phyloP scores from a whole-genome alignment of 148 eudicot genomes.

The Selenicereus undatus region DNA sequence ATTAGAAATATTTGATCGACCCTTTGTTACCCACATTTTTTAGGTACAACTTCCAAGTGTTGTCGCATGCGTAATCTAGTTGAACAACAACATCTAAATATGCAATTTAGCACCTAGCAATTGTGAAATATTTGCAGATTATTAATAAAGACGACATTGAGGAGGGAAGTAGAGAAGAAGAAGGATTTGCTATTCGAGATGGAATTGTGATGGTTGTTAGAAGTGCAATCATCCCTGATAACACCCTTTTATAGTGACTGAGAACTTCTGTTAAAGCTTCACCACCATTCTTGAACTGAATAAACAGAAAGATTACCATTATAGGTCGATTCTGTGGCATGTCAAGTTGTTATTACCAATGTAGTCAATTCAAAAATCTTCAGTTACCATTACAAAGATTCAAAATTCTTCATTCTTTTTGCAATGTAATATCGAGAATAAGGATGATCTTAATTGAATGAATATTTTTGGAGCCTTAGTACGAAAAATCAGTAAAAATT shows the following conservation, averaged over 20 bases:
- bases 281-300: not conserved
- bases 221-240: slow-evolving; percentile 53
- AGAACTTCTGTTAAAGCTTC: not conserved
- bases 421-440: too few relatives aligned
- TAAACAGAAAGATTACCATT: not conserved
- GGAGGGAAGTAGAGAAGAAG: slow-evolving; percentile 62
- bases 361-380: too few relatives aligned
- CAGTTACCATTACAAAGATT: not conserved
- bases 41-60: too few relatives aligned
- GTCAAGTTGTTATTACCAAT: too few relatives aligned
- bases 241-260: slow-evolving; percentile 42
- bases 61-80: not conserved
- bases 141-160: slow-evolving; percentile 58
- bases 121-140: slow-evolving; percentile 40
- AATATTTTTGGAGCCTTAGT: too few relatives aligned
- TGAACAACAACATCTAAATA: not conserved
- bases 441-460: too few relatives aligned
- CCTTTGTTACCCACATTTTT: too few relatives aligned
- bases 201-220: slow-evolving; percentile 59
- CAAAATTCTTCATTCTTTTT: not conserved
- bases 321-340: too few relatives aligned
- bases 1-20: not conserved
- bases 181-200: slow-evolving; percentile 50
- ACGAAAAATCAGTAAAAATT: too few relatives aligned
- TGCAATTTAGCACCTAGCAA: not conserved